Evolutionary conservation across 208 protist genomes (phyloP).

Genomic region (Crithidia mellificae): DNA sequence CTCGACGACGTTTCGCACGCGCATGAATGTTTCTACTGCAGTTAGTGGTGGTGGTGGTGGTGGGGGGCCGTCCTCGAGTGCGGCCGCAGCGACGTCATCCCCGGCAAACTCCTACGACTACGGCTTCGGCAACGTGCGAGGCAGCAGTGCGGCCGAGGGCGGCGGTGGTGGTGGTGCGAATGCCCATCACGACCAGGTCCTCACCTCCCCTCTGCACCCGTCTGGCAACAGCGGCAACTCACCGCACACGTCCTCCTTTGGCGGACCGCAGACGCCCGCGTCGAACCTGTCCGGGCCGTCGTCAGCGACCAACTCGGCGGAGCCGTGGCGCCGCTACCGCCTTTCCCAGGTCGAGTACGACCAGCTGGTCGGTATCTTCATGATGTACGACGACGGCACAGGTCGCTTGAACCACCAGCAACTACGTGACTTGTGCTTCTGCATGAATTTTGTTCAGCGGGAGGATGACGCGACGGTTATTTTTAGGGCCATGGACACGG

Average conservation of each 20-base stretch:
- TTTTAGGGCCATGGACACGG: conserved; percentile 73
- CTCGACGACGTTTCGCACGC: conserved; percentile 1
- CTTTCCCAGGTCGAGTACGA: conserved; percentile 81
- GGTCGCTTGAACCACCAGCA: conserved; percentile 55
- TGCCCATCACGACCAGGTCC: conserved; percentile 1
- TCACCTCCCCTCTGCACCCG: conserved; percentile 3
- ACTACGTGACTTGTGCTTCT: conserved; percentile 62
- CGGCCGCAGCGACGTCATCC: not conserved
- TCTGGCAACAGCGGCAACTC: not conserved
- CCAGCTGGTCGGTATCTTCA: conserved; percentile 73
- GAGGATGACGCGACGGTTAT: conserved; percentile 61
- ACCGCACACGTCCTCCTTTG: not conserved
- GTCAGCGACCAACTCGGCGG: not conserved
- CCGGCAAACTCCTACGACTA: conserved; percentile 8
- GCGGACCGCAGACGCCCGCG: conserved; percentile 13
- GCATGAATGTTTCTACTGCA: not conserved
- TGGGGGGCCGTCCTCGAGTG: not conserved
- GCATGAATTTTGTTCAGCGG: conserved; percentile 78
- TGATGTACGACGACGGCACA: conserved; percentile 83
- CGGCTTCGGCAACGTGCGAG: not conserved
- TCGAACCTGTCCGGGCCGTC: conserved; percentile 22
- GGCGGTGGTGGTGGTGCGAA: not conserved
- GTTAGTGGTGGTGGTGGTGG: too few relatives aligned
- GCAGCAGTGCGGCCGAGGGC: not conserved
- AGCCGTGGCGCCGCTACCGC: conserved; percentile 57